phyloP scores from a whole-genome alignment of 2,329 filamentous ascomycete species.

The Lecanicillium sp. region DNA sequence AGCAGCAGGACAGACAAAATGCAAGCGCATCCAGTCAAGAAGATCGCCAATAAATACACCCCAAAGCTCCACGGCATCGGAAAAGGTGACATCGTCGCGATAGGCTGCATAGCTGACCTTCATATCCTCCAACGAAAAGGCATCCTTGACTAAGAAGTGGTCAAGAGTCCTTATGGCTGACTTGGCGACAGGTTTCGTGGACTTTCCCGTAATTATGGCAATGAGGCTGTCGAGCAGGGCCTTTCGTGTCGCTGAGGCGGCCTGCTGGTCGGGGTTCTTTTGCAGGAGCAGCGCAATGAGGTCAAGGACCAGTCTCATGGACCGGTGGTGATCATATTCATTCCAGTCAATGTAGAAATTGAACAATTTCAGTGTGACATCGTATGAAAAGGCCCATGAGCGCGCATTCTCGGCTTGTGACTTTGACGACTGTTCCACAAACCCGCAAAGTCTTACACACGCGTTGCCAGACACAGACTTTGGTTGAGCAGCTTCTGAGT shows the following conservation, averaged over 20 bases:
- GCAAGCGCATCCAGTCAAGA: constrained; percentile 47
- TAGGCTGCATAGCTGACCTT: constrained; percentile 32
- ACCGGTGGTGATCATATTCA: constrained; percentile 55
- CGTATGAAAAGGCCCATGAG: constrained; percentile 42
- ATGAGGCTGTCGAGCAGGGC: constrained; percentile 43
- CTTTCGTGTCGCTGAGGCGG: constrained; percentile 29
- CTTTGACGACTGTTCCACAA: constrained; percentile 50
- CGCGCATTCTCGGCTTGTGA: constrained; percentile 34
- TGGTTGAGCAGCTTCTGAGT: constrained; percentile 42
- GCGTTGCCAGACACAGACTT: constrained; percentile 47
- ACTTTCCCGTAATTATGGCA: constrained; percentile 50
- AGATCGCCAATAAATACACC: constrained; percentile 39
- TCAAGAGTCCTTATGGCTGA: constrained; percentile 61
- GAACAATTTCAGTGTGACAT: constrained; percentile 43
- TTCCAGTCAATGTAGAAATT: constrained; percentile 60
- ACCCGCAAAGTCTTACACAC: constrained; percentile 50
- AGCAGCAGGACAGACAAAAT: constrained; percentile 50
- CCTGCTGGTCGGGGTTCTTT: constrained; percentile 37
- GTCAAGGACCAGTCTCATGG: constrained; percentile 55
- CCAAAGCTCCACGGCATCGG: constrained; percentile 30
- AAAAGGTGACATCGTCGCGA: constrained; percentile 17
- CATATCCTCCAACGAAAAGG: constrained; percentile 41
- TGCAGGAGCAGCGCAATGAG: constrained; percentile 42
- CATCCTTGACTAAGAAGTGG: constrained; percentile 53
- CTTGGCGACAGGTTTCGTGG: constrained; percentile 57